These are phyloP conservation scores for Phoma herbarum DNA, from an alignment of 2,329 filamentous ascomycete genomes.

Conservation along the genomic window DNA sequence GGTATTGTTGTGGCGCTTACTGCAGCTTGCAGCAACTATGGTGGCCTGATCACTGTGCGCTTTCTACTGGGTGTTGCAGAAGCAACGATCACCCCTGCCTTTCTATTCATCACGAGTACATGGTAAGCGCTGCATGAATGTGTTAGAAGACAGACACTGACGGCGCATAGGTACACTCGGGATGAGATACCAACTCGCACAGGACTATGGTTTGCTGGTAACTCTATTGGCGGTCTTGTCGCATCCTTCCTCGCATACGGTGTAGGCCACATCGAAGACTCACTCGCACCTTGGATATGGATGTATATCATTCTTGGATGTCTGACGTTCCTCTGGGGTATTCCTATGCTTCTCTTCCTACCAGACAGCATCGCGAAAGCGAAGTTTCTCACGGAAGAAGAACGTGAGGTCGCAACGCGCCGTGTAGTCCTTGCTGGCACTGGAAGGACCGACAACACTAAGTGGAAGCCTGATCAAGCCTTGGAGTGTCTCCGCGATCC, in stretches of 20 bases:
- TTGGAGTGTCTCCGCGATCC: constrained; percentile 13
- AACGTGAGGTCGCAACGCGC: constrained; percentile 31
- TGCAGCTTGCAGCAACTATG: constrained; percentile 9
- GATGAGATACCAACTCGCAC: constrained; percentile 16
- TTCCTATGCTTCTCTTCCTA: constrained; percentile 12
- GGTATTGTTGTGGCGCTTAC: constrained; percentile 4
- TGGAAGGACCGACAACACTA: constrained; percentile 28
- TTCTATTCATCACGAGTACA: constrained; percentile 39
- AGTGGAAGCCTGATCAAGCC: constrained; percentile 19
- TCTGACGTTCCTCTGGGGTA: constrained; percentile 9
- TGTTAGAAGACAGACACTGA: not conserved
- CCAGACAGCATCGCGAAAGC: constrained; percentile 11
- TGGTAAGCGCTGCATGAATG: constrained; percentile 26
- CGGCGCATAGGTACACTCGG: constrained; percentile 8
- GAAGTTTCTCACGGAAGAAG: constrained; percentile 11
- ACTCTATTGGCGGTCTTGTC: constrained; percentile 14
- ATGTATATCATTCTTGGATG: constrained; percentile 16
- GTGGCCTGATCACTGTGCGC: constrained; percentile 5
- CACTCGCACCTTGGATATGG: constrained; percentile 12
- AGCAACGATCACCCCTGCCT: constrained; percentile 20
- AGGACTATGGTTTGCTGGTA: constrained; percentile 13
- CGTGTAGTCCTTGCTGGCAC: constrained; percentile 37
- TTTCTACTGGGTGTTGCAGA: constrained; percentile 16
- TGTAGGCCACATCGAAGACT: constrained; percentile 9
- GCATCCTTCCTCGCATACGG: constrained; percentile 17